phyloP scores from a whole-genome alignment of 768 basidiomycete genomes.

The Amanita exitialis region DNA sequence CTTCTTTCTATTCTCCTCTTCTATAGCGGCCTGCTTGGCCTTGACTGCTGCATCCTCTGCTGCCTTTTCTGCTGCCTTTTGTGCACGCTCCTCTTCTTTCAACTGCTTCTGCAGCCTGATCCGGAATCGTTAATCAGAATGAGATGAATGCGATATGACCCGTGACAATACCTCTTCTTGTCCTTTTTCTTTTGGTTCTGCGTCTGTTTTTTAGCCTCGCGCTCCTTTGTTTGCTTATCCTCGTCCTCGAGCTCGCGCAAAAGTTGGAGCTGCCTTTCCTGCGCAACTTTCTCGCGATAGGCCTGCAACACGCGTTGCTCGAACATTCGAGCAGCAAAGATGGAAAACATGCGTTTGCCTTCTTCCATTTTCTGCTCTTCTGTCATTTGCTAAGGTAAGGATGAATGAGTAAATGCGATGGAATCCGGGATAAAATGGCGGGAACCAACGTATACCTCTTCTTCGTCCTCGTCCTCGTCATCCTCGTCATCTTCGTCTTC shows the following conservation, averaged over 20 bases:
- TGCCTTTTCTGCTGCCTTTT: constrained; percentile 74
- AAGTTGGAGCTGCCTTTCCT: constrained; percentile 88
- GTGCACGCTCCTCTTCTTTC: constrained; percentile 87
- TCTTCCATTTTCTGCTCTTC: constrained; percentile 99
- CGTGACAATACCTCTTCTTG: constrained; percentile 59
- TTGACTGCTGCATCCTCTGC: constrained; percentile 76
- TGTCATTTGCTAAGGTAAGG: constrained; percentile 55
- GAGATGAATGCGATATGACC: not conserved
- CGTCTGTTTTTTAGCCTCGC: constrained; percentile 87
- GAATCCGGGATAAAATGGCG: constrained; percentile 9
- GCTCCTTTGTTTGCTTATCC: constrained; percentile 76
- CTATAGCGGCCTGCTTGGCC: constrained; percentile 65
- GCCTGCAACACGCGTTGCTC: constrained; percentile 96
- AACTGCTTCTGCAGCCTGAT: constrained; percentile 81
- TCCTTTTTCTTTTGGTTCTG: constrained; percentile 99
- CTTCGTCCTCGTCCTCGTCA: constrained; percentile 50
- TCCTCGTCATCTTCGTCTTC: constrained; percentile 55
- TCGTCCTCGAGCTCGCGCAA: constrained; percentile 94
- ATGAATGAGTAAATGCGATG: constrained; percentile 8
- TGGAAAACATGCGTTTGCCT: constrained; percentile 98
- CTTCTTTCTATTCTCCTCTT: constrained; percentile 73
- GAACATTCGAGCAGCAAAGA: constrained; percentile 99
- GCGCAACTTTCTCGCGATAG: constrained; percentile 93
- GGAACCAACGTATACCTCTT: constrained; percentile 28
- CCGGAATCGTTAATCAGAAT: constrained; percentile 1